Evolutionary conservation across 2,329 filamentous ascomycete species (phyloP).

Genomic region (Paracoccidioides lutzii): DNA sequence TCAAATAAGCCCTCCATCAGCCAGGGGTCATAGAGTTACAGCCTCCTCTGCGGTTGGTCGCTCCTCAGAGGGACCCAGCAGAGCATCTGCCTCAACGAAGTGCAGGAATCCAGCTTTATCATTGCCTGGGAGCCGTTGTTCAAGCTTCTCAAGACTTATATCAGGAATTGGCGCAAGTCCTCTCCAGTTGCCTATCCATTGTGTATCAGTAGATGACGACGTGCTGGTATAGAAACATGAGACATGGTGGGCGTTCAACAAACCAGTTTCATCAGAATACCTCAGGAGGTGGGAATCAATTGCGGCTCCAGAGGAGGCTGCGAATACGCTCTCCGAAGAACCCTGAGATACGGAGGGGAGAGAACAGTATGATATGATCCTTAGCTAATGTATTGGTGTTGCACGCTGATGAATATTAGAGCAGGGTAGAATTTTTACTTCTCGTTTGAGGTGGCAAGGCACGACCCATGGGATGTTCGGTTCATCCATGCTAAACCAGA

Average conservation of each 20-base stretch:
- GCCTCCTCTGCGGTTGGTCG: not conserved
- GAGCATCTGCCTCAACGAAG: not conserved
- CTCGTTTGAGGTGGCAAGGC: no score
- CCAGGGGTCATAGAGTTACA: not conserved
- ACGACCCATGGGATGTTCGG: no score
- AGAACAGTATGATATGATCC: no score
- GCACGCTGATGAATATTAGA: no score
- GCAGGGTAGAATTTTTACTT: no score
- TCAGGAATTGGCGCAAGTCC: not conserved
- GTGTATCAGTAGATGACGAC: not conserved
- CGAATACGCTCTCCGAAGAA: no score
- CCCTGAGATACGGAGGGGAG: no score
- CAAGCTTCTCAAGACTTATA: conserved; percentile 2
- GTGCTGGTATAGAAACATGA: not conserved
- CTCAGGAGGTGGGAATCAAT: not conserved
- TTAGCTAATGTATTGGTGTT: no score
- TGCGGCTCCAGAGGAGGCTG: no score
- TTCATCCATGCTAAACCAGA: no score
- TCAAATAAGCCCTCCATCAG: not conserved
- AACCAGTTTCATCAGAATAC: conserved; percentile 8
- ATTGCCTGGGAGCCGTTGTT: not conserved
- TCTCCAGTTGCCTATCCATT: conserved; percentile 6
- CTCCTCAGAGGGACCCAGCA: conserved; percentile 5
- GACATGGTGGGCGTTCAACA: not conserved
- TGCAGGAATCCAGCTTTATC: not conserved